Conservation (phyloP, 345 rosid species). For the Ceriops decandra region DNA sequence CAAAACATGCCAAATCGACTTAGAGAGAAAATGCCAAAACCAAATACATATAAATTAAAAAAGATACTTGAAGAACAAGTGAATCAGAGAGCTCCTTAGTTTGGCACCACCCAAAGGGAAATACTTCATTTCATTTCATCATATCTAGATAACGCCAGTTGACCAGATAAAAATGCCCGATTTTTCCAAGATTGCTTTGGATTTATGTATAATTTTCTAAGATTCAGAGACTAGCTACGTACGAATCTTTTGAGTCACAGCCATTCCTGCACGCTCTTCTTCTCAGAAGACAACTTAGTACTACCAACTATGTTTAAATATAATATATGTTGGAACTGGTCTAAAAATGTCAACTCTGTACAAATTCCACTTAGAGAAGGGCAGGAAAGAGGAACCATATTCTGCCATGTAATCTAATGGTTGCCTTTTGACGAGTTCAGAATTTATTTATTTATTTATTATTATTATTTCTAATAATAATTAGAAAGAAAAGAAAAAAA, state of each 20-base stretch:
- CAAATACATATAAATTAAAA: neutral
- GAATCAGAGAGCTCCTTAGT: slow-evolving; percentile 13
- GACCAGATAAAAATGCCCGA: slow-evolving; percentile 13
- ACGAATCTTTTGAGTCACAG: slow-evolving; percentile 27
- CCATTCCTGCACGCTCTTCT: neutral
- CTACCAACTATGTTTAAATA: too few relatives aligned
- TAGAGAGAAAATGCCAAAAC: neutral
- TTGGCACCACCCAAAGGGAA: slow-evolving; percentile 20
- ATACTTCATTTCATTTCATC: neutral
- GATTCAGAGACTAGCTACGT: slow-evolving; percentile 45
- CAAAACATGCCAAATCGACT: too few relatives aligned
- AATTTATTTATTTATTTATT: too few relatives aligned
- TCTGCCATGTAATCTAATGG: too few relatives aligned
- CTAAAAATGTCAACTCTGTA: too few relatives aligned
- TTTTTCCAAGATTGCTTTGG: neutral
- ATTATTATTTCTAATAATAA: too few relatives aligned
- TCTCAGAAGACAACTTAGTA: too few relatives aligned
- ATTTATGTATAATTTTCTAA: slow-evolving; percentile 14
- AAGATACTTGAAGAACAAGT: slow-evolving; percentile 5
- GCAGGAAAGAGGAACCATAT: too few relatives aligned
- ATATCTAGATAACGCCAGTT: slow-evolving; percentile 6
- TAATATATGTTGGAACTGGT: too few relatives aligned
- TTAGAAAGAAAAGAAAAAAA: too few relatives aligned
- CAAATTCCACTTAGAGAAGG: too few relatives aligned
- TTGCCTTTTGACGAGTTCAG: too few relatives aligned